phyloP scores from a whole-genome alignment of 108 stramenopile genomes.

The Nannochloropsis salina region DNA sequence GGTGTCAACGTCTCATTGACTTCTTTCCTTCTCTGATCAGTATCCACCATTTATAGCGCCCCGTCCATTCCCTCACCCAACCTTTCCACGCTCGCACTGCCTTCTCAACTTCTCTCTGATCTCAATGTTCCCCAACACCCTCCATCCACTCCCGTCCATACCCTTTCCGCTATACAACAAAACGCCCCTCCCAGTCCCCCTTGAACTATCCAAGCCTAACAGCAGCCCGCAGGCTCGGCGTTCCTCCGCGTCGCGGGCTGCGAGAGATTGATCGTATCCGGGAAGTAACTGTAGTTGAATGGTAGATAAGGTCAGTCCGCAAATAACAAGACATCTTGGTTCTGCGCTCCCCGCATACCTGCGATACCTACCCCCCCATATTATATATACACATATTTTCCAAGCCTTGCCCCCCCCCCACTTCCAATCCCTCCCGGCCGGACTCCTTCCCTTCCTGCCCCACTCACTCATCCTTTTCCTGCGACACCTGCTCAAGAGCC shows the following conservation, averaged over 20 bases:
- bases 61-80: too few species aligned
- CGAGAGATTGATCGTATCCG: slow-evolving; percentile 36
- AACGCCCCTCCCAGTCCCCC: neutral
- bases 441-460: too few species aligned
- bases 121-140: too few species aligned
- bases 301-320: neutral
- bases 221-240: neutral
- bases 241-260: slow-evolving; percentile 23
- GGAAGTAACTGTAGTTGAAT: slow-evolving; percentile 27
- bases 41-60: too few species aligned
- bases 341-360: neutral
- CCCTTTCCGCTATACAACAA: neutral
- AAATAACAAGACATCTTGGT: too few species aligned
- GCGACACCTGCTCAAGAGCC: slow-evolving; percentile 54
- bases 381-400: neutral
- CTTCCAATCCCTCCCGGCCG: neutral
- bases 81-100: too few species aligned
- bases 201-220: neutral
- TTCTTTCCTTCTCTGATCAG: too few species aligned
- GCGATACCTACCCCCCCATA: neutral
- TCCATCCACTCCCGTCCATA: too few species aligned
- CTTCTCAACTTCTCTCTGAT: too few species aligned
- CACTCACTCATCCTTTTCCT: slow-evolving; percentile 41
- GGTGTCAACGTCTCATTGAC: too few species aligned
- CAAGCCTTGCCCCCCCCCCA: neutral